Percentiles rank a stretch among this genome's conserved stretches.
These are phyloP conservation scores for Blakeslea trispora DNA, from an alignment of 371 early-diverging fungal species.

Conservation along the genomic window DNA sequence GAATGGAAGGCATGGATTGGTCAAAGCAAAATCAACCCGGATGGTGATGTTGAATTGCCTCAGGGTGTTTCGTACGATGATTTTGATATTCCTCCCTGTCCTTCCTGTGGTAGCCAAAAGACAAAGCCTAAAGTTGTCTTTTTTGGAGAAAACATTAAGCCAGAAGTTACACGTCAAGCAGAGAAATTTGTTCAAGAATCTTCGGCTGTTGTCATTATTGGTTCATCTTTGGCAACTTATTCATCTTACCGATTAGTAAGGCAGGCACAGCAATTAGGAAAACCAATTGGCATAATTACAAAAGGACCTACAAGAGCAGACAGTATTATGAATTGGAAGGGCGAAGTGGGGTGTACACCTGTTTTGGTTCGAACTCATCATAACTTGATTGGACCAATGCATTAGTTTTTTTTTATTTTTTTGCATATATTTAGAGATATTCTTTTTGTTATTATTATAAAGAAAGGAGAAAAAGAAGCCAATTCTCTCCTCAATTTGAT, in stretches of 20 bases:
- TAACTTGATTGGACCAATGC: conserved; percentile 12
- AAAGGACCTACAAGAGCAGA: conserved; percentile 81
- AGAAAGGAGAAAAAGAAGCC: background rate
- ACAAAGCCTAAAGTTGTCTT: conserved; percentile 82
- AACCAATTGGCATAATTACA: conserved; percentile 72
- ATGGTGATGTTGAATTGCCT: conserved; percentile 86
- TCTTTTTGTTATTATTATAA: background rate
- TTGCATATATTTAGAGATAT: too few species aligned
- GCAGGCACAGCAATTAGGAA: conserved; percentile 58
- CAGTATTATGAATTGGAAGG: conserved; percentile 55
- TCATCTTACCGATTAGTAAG: conserved; percentile 79
- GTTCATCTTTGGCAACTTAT: conserved; percentile 81
- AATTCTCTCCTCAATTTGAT: too few species aligned
- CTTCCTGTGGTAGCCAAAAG: conserved; percentile 57
- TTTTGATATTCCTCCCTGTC: conserved; percentile 78
- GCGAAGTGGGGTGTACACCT: conserved; percentile 52
- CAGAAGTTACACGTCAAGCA: conserved; percentile 48
- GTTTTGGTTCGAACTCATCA: conserved; percentile 29
- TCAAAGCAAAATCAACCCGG: conserved; percentile 69
- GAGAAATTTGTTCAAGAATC: conserved; percentile 58
- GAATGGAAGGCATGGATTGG: conserved; percentile 49
- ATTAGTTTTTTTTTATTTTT: too few species aligned
- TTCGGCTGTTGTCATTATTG: conserved; percentile 72
- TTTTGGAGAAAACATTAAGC: conserved; percentile 86
- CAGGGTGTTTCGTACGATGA: conserved; percentile 53